These are phyloP conservation scores for Xylaria acuta DNA, from an alignment of 495 filamentous ascomycete species.

Conservation along the genomic window DNA sequence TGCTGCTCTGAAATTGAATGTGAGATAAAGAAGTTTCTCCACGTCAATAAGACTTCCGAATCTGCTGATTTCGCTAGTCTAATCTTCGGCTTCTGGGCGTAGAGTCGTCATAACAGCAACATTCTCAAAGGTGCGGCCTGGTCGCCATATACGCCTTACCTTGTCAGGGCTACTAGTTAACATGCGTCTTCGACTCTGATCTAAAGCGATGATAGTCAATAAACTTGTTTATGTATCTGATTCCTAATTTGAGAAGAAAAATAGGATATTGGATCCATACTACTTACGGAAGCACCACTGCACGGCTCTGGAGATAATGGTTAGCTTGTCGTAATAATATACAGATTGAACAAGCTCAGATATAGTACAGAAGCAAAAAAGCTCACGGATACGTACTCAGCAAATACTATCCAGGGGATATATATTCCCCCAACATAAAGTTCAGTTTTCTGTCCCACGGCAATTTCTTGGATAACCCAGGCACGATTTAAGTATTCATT, in stretches of 20 bases:
- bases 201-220: not conserved
- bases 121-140: not conserved
- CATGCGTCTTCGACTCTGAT: not conserved
- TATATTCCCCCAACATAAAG: conserved; percentile 14
- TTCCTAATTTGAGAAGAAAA: not conserved
- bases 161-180: not conserved
- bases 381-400: not conserved
- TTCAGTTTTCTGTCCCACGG: not conserved
- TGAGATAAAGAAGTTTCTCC: conserved; percentile 9
- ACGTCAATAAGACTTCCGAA: not conserved
- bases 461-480: conserved; percentile 12
- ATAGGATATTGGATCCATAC: not conserved
- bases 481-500: conserved; percentile 11
- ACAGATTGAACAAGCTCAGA: no score
- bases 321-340: not conserved
- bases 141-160: not conserved
- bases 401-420: conserved; percentile 1
- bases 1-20: not conserved
- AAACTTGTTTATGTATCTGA: not conserved
- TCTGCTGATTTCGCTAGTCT: not conserved
- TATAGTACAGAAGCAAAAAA: not conserved
- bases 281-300: conserved; percentile 14
- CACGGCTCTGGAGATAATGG: not conserved
- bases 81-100: not conserved
- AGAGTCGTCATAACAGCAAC: not conserved